These are phyloP conservation scores for Xylaria polymorpha DNA, from an alignment of 2,329 filamentous ascomycete genomes.

Conservation along the genomic window DNA sequence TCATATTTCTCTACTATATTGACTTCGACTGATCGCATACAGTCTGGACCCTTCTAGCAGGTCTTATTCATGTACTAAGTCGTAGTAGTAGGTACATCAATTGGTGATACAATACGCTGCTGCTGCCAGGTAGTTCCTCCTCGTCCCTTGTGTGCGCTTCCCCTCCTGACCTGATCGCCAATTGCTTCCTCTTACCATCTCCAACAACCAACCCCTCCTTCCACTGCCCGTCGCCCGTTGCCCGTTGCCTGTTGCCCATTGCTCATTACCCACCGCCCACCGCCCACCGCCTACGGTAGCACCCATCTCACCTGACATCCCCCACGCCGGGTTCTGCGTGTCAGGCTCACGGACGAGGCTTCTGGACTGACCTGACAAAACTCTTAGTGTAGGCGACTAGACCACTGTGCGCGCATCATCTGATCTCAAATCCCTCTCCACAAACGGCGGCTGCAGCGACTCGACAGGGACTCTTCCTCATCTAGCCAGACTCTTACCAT, in stretches of 20 bases:
- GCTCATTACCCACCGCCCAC: background rate
- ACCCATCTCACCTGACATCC: slow-evolving; percentile 33
- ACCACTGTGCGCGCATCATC: slow-evolving; percentile 29
- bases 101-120: background rate
- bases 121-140: no score
- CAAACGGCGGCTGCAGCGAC: slow-evolving; percentile 35
- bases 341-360: slow-evolving; percentile 25
- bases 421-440: slow-evolving; percentile 27
- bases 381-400: background rate
- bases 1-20: background rate
- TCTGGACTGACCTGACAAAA: background rate
- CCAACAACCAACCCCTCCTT: no score
- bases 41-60: background rate
- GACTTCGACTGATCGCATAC: background rate
- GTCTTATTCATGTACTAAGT: background rate
- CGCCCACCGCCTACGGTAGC: background rate
- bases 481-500: background rate
- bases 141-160: no score
- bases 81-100: background rate
- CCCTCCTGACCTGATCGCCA: slow-evolving; percentile 30
- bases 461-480: background rate
- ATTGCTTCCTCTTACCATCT: slow-evolving; percentile 1
- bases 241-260: slow-evolving; percentile 32
- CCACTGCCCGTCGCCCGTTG: slow-evolving; percentile 29
- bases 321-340: slow-evolving; percentile 13